phyloP scores from a whole-genome alignment of 1,284 basidiomycete genomes.

The Bondarzewia mesenterica region DNA sequence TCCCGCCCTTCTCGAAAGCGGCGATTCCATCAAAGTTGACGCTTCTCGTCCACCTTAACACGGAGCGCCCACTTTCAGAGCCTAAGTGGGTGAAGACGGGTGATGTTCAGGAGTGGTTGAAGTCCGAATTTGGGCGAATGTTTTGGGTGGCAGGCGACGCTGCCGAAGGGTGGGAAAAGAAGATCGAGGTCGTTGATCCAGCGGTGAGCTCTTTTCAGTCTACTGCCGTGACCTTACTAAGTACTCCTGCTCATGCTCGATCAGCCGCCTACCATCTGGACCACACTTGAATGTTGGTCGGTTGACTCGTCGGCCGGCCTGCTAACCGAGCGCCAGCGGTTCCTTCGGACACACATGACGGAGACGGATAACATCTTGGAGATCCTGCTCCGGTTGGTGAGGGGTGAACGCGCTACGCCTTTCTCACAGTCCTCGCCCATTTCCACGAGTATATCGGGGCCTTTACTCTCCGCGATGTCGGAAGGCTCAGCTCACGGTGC shows the following conservation, averaged over 20 bases:
- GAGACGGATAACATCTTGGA: conserved; percentile 84
- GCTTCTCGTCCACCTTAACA: conserved; percentile 72
- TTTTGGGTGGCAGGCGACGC: conserved; percentile 70
- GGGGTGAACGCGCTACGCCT: conserved; percentile 76
- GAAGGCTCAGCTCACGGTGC: conserved; percentile 71
- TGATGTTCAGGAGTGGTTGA: conserved; percentile 88
- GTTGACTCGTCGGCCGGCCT: conserved; percentile 70
- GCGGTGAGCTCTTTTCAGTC: conserved; percentile 51
- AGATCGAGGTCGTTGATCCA: conserved; percentile 87
- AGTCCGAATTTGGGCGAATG: conserved; percentile 79
- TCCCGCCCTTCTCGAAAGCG: conserved; percentile 60
- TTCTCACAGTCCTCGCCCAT: conserved; percentile 55
- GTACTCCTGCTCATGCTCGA: conserved; percentile 8
- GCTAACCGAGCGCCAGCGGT: conserved; percentile 73
- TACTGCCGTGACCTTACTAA: conserved; percentile 7
- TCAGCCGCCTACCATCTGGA: conserved; percentile 86
- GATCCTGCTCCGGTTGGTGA: conserved; percentile 82
- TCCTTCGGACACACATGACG: conserved; percentile 80
- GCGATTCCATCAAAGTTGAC: conserved; percentile 43
- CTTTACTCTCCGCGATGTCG: conserved; percentile 59
- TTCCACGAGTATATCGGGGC: conserved; percentile 52
- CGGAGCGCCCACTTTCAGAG: conserved; percentile 81
- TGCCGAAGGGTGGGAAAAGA: conserved; percentile 84
- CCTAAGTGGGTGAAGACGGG: conserved; percentile 95
- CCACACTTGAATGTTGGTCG: conserved; percentile 84